Evolutionary conservation across 2,329 filamentous ascomycete genomes (phyloP).

Genomic region (Penicillium concentricum): DNA sequence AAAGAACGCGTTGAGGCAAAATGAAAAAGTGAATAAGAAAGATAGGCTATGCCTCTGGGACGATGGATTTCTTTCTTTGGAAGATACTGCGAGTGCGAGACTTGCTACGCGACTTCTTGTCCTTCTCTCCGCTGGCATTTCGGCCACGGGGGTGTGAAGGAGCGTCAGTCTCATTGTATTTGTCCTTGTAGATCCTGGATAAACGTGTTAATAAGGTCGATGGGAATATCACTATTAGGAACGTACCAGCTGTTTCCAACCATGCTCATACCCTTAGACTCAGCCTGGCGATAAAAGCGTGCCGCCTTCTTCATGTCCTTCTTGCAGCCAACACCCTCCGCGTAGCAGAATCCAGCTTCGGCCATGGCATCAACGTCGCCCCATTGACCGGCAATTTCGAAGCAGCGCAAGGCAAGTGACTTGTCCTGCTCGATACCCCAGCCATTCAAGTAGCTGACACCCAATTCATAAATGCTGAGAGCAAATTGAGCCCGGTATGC

Average conservation of each 20-base stretch:
- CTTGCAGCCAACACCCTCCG: conserved; percentile 87
- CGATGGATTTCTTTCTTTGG: conserved; percentile 55
- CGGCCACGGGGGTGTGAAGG: conserved; percentile 34
- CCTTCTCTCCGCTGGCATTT: conserved; percentile 54
- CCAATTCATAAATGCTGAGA: conserved; percentile 91
- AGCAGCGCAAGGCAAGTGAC: conserved; percentile 80
- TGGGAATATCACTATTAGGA: background rate
- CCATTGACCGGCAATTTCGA: conserved; percentile 94
- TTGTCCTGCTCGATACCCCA: conserved; percentile 97
- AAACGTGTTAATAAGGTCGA: background rate
- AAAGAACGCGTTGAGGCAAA: background rate
- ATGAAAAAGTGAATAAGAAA: background rate
- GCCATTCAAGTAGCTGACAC: conserved; percentile 95
- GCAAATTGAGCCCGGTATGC: conserved; percentile 90
- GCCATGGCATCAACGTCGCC: conserved; percentile 91
- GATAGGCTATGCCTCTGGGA: conserved; percentile 26
- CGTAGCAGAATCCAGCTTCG: conserved; percentile 95
- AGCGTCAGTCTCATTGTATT: conserved; percentile 70
- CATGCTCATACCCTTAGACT: conserved; percentile 94
- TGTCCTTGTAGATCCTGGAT: conserved; percentile 89
- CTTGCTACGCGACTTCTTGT: conserved; percentile 71
- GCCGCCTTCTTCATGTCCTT: conserved; percentile 95
- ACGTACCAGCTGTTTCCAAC: conserved; percentile 96
- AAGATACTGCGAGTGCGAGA: conserved; percentile 74
- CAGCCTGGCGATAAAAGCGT: conserved; percentile 83